A percentile compares a stretch with the other conserved stretches of the same genome.
Evolutionary conservation across 2,329 filamentous ascomycete species (phyloP).

Genomic region (Claviceps capensis): DNA sequence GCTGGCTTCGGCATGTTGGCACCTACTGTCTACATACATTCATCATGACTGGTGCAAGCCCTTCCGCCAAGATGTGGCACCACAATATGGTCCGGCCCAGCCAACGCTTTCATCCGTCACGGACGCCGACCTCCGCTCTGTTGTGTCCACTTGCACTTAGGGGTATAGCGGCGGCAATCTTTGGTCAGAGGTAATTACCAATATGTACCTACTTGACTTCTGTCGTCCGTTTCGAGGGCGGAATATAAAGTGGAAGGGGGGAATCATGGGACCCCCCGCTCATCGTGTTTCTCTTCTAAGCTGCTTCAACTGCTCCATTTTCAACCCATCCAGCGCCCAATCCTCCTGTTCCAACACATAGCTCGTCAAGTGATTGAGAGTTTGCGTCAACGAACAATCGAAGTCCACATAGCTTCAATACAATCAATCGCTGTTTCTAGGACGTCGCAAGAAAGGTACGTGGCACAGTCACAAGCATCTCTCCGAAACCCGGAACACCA

Average conservation of each 20-base stretch:
- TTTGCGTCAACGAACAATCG: no score
- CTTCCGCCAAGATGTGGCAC: slow-evolving; percentile 7
- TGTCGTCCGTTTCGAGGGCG: slow-evolving; percentile 3
- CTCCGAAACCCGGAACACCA: background rate
- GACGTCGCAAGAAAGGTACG: background rate
- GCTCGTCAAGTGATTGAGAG: background rate
- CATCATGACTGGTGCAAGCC: background rate
- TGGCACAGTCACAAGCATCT: background rate
- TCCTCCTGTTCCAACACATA: background rate
- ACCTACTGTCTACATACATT: no score
- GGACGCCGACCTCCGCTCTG: slow-evolving; percentile 7
- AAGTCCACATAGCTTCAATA: background rate
- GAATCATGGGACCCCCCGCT: slow-evolving; percentile 3
- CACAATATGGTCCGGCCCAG: slow-evolving; percentile 6
- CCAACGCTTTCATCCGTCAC: slow-evolving; percentile 3
- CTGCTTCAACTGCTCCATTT: background rate
- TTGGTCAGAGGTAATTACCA: background rate
- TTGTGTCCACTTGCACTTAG: slow-evolving; percentile 43
- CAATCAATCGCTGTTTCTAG: background rate
- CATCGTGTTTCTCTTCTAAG: background rate
- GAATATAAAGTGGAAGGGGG: slow-evolving; percentile 5
- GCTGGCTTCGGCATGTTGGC: slow-evolving; percentile 6
- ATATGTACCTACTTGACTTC: background rate
- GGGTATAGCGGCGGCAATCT: slow-evolving; percentile 30
- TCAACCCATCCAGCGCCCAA: background rate